These are phyloP conservation scores for Rhododendron molle DNA, from an alignment of 148 eudicot species.

Conservation along the genomic window DNA sequence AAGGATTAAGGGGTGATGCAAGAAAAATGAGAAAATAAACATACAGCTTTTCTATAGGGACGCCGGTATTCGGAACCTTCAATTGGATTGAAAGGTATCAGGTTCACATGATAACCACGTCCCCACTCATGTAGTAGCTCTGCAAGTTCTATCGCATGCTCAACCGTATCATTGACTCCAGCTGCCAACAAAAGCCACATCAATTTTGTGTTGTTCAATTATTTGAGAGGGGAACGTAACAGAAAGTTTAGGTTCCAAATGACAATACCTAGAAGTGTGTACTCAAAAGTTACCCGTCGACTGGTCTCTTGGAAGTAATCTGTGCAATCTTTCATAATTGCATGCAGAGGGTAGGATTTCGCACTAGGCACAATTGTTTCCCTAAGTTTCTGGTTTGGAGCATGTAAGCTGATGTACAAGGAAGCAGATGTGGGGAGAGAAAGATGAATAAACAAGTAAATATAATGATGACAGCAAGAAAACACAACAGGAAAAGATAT, in stretches of 20 bases:
- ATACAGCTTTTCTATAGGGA: conserved; percentile 78
- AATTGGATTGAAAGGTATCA: conserved; percentile 90
- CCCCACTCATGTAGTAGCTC: conserved; percentile 88
- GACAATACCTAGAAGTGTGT: conserved; percentile 82
- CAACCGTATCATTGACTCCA: conserved; percentile 89
- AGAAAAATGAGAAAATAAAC: conserved; percentile 1
- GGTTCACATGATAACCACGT: conserved; percentile 91
- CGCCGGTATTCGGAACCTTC: conserved; percentile 89
- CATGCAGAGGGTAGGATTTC: conserved; percentile 87
- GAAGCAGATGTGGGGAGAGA: background rate
- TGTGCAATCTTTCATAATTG: conserved; percentile 90
- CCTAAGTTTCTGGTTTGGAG: conserved; percentile 95
- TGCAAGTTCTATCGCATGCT: conserved; percentile 86
- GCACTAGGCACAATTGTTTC: conserved; percentile 97
- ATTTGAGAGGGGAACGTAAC: background rate
- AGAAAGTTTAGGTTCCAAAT: conserved; percentile 7
- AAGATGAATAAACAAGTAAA: conserved; percentile 1
- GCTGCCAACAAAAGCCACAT: conserved; percentile 40
- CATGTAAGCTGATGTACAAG: conserved; percentile 75
- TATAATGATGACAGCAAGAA: background rate
- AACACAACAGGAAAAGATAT: background rate
- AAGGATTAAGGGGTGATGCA: background rate
- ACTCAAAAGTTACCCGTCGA: conserved; percentile 93
- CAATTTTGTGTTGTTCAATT: background rate
- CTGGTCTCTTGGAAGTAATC: conserved; percentile 87